Evolutionary conservation across 2,329 filamentous ascomycete genomes (phyloP).

Genomic region (Leptographium wingfieldii): DNA sequence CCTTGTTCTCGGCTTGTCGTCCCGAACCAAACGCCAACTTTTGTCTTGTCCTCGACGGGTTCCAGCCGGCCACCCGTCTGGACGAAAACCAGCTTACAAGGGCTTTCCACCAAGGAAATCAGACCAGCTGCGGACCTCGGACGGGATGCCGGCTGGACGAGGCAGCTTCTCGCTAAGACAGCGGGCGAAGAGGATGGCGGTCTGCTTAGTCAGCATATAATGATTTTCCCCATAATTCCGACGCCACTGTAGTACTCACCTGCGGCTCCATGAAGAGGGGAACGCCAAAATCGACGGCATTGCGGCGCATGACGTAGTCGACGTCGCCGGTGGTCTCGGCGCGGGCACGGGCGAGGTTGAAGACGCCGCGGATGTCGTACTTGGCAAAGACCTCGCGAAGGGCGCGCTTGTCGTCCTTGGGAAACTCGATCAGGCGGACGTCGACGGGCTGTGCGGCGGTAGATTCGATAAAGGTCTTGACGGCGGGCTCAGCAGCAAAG

Average conservation of each 20-base stretch:
- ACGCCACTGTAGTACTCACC: slow-evolving; percentile 39
- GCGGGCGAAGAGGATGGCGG: slow-evolving; percentile 86
- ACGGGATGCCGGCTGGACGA: slow-evolving; percentile 72
- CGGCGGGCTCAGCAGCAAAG: slow-evolving; percentile 66
- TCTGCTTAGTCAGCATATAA: slow-evolving; percentile 41
- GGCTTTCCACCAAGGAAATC: slow-evolving; percentile 86
- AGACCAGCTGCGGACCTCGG: slow-evolving; percentile 87
- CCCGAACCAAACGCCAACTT: neutral
- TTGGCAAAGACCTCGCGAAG: slow-evolving; percentile 92
- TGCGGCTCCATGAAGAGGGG: slow-evolving; percentile 98
- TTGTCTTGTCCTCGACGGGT: neutral
- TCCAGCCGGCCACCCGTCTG: neutral
- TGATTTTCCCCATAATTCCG: no score
- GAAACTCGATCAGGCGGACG: slow-evolving; percentile 92
- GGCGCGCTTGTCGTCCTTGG: slow-evolving; percentile 88
- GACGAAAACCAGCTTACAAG: slow-evolving; percentile 35
- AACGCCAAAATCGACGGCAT: slow-evolving; percentile 95
- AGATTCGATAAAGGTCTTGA: slow-evolving; percentile 73
- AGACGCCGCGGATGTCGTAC: slow-evolving; percentile 89
- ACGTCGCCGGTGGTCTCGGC: slow-evolving; percentile 79
- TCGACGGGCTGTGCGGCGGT: slow-evolving; percentile 48
- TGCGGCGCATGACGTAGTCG: slow-evolving; percentile 97
- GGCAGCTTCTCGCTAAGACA: slow-evolving; percentile 97
- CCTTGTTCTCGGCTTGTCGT: neutral
- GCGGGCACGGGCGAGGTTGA: slow-evolving; percentile 79